Evolutionary conservation across 2,329 filamentous ascomycete species (phyloP).

Genomic region (Aspergillus neotritici): DNA sequence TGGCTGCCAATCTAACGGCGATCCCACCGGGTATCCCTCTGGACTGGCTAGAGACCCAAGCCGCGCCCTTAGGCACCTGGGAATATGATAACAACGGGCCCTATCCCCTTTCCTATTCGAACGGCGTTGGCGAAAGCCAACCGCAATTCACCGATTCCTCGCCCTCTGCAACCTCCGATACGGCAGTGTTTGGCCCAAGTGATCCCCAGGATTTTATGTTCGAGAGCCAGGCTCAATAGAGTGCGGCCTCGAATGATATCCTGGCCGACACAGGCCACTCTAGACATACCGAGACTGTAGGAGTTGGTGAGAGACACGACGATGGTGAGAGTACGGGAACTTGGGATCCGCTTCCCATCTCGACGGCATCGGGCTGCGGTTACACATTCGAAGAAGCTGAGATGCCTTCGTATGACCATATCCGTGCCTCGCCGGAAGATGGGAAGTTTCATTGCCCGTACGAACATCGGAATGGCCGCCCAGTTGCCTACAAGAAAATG

Average conservation of each 20-base stretch:
- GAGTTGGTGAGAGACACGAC: background rate
- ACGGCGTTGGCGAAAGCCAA: too few relatives aligned
- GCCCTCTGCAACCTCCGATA: too few relatives aligned
- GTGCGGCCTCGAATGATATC: background rate
- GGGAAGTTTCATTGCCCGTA: constrained; percentile 2
- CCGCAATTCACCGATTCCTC: too few relatives aligned
- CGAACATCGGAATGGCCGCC: background rate
- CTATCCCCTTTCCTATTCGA: too few relatives aligned
- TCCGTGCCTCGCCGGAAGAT: constrained; percentile 3
- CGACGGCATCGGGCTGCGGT: background rate
- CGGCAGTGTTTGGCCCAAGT: background rate
- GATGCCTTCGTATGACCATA: constrained; percentile 7
- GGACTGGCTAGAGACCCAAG: too few relatives aligned
- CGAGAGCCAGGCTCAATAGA: constrained; percentile 4
- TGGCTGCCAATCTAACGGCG: too few relatives aligned
- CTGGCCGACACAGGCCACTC: background rate
- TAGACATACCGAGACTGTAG: background rate
- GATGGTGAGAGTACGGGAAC: background rate
- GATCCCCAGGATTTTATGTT: background rate
- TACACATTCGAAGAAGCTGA: constrained; percentile 4
- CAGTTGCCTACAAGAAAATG: background rate
- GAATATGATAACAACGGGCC: too few relatives aligned
- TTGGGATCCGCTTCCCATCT: background rate
- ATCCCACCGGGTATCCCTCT: too few relatives aligned
- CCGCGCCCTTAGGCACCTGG: too few relatives aligned